Evolutionary conservation across 495 filamentous ascomycete species (phyloP), one percentile per base, ranked within the genome.

Genomic region (Beverwykella pulmonaria): DNA sequence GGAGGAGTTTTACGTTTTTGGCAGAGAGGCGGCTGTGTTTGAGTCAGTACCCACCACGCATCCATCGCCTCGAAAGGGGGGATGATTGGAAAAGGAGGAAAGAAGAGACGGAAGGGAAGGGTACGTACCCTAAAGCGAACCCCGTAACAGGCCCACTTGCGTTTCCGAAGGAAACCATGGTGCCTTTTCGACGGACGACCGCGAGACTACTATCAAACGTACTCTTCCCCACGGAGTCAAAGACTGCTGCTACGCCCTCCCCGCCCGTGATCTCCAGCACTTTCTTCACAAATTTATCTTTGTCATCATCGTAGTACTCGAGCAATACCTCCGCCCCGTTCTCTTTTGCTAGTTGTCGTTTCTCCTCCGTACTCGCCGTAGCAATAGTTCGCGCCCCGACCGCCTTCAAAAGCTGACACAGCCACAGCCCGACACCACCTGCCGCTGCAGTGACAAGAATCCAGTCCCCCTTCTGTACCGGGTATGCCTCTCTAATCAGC

Each of bases 381-480:
- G 90, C 94, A 72, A 98, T 96, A 10, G 88, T 86, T 61, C 82
- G 83, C 22, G 91, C 93, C 0, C 92, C 93, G 26, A 92, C 82
- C 0, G 80, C 78, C 53, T 82, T 81, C 23, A 97, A 75, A 47
- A 97, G 77, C 78, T 95, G 92, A 25, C 84, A 87, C 59, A 97
- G 80, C 77, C 88, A 85, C 46, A 88, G 80, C 0, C 93, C 94
- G 0, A 92, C 90, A 4, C 94, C 94, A 46, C 94, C 94, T 9
- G 93, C 92, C 0, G 94, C 94, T 0, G 94, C 93, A 68, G 96
- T 92, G 32, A 98, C 84, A 0, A 98, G 84, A 8, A 94, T 83
- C 87, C 88, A 95, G 61, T 96, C 91, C 0, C 88, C 91, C 74
- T 81, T 83, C 71, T 90, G 79, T 27, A 97, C 90, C 0, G 79